Conservation (phyloP, 83 land plant genomes). For the Diphasiastrum complanatum region DNA sequence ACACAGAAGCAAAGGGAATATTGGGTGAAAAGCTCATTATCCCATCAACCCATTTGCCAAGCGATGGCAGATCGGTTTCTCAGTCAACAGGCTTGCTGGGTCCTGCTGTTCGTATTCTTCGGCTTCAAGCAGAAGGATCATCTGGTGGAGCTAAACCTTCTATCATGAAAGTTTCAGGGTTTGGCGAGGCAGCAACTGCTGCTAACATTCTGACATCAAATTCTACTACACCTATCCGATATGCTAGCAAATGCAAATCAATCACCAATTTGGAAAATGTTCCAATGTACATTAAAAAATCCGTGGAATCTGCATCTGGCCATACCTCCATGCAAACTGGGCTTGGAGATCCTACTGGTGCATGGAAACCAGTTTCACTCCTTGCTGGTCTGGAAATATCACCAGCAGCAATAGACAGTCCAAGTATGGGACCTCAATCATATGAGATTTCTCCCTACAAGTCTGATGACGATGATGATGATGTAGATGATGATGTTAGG, state of each 20-base stretch:
- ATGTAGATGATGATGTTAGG: slow-evolving; percentile 56
- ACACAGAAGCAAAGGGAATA: too few relatives aligned
- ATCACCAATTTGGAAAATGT: too few relatives aligned
- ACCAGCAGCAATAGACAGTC: neutral
- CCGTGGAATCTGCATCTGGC: too few relatives aligned
- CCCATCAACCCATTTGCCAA: neutral
- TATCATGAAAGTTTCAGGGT: neutral
- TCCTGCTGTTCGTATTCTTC: slow-evolving; percentile 13
- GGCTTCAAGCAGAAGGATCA: neutral
- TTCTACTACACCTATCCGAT: too few relatives aligned
- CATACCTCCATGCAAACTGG: too few relatives aligned
- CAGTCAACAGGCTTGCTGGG: neutral
- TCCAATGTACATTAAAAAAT: too few relatives aligned
- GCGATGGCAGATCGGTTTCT: neutral
- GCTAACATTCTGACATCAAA: slow-evolving; percentile 6
- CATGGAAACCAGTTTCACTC: neutral
- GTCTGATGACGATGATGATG: slow-evolving; percentile 69
- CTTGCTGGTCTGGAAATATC: neutral
- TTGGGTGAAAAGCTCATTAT: too few relatives aligned
- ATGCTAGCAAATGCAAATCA: too few relatives aligned
- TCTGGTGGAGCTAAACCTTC: neutral
- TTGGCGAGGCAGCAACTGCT: neutral
- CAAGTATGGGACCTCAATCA: slow-evolving; percentile 5
- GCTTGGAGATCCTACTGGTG: neutral
- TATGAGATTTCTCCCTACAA: slow-evolving; percentile 88